Percentiles rank a stretch among this genome's conserved stretches.
phyloP scores from a whole-genome alignment of 2,329 filamentous ascomycete species.

The Alternaria novae-zelandiae region DNA sequence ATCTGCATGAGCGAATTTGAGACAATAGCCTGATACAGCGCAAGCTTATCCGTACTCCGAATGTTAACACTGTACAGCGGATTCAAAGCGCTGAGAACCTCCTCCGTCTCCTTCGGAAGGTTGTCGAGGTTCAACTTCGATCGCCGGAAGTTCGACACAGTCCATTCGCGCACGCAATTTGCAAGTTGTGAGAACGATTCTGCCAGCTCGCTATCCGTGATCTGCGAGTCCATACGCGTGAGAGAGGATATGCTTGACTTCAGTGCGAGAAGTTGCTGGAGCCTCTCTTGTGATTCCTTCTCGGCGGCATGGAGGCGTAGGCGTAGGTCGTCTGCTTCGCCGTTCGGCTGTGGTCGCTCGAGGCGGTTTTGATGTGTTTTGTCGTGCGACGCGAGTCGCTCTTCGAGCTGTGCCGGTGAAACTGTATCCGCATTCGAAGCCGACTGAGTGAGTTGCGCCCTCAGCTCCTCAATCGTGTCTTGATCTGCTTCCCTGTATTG shows the following conservation, averaged over 20 bases:
- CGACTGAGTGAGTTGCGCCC: constrained; percentile 19
- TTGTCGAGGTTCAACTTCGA: constrained; percentile 56
- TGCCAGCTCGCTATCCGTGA: constrained; percentile 70
- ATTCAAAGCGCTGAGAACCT: constrained; percentile 23
- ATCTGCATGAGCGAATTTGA: constrained; percentile 34
- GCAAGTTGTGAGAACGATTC: constrained; percentile 67
- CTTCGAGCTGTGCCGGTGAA: constrained; percentile 31
- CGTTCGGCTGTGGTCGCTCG: constrained; percentile 5
- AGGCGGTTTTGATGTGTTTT: constrained; percentile 1
- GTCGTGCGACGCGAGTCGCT: constrained; percentile 30
- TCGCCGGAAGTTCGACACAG: constrained; percentile 71
- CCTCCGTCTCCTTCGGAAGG: constrained; percentile 23
- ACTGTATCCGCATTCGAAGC: background rate
- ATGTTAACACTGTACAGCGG: constrained; percentile 19
- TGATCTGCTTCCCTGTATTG: constrained; percentile 25
- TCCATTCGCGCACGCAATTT: constrained; percentile 76
- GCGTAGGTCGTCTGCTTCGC: constrained; percentile 37
- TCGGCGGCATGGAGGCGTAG: constrained; percentile 52
- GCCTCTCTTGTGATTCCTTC: constrained; percentile 62
- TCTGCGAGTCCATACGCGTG: constrained; percentile 66
- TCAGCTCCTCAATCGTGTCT: constrained; percentile 27
- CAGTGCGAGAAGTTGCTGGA: constrained; percentile 68
- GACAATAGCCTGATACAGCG: constrained; percentile 42
- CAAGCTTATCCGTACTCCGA: constrained; percentile 31
- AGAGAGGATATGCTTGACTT: constrained; percentile 75